Evolutionary conservation across 2,329 filamentous ascomycete genomes (phyloP).

Genomic region (Mollisia scopiformis): DNA sequence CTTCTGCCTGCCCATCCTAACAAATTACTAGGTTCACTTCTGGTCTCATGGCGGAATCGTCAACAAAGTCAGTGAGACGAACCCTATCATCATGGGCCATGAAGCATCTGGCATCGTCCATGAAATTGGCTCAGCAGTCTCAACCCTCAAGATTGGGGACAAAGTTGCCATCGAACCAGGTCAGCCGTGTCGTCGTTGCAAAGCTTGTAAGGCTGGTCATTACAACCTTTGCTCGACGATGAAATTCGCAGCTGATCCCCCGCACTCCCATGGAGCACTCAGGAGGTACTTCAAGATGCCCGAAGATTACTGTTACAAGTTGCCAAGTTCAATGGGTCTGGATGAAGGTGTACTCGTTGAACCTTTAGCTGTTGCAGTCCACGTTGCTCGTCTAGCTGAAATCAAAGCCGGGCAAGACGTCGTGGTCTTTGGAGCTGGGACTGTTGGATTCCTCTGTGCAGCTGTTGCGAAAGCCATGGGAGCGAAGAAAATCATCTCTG

Average conservation of each 20-base stretch:
- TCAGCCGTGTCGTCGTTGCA: constrained; percentile 47
- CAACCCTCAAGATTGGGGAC: constrained; percentile 37
- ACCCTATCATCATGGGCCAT: constrained; percentile 51
- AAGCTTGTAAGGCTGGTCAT: constrained; percentile 43
- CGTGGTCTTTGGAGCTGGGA: constrained; percentile 51
- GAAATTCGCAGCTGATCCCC: constrained; percentile 53
- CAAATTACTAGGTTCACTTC: constrained; percentile 24
- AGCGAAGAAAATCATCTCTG: constrained; percentile 48
- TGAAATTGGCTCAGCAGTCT: constrained; percentile 20
- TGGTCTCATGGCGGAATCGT: constrained; percentile 50
- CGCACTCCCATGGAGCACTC: constrained; percentile 49
- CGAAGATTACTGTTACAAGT: constrained; percentile 49
- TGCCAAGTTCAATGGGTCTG: constrained; percentile 47
- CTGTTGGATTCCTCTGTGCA: constrained; percentile 50
- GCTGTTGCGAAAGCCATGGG: constrained; percentile 50
- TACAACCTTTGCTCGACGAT: constrained; percentile 48
- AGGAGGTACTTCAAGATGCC: constrained; percentile 51
- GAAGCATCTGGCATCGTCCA: constrained; percentile 43
- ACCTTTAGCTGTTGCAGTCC: constrained; percentile 54
- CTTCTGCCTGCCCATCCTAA: neutral
- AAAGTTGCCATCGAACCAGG: constrained; percentile 53
- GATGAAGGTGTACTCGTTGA: constrained; percentile 58
- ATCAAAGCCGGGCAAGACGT: constrained; percentile 46
- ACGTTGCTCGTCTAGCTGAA: constrained; percentile 46
- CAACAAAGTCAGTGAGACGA: constrained; percentile 47